Base-by-base conservation (phyloP, 1,139 yeast species). In the Saccharomyces hybrid region DNA sequence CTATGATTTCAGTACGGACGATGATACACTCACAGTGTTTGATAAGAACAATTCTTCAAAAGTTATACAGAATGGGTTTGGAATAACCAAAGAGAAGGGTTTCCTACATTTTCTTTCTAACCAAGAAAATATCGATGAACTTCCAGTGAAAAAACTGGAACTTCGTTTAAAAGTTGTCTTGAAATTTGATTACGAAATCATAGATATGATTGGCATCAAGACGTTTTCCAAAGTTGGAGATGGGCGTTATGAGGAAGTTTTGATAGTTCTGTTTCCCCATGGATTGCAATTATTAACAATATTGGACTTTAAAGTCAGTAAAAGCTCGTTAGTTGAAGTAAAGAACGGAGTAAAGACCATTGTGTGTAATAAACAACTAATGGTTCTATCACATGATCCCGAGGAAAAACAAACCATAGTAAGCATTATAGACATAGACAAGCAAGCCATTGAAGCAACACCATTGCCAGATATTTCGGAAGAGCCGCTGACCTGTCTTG, bases 11-110 rank as follows among this genome's bases (percentile, higher is more conserved):
- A 56, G 63, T 32, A 52, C 57, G 6, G 74, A 73, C 52, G 72
- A 70, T 49, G 82, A 78, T 56, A 58, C 75, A 4, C 62, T 78
- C 16, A 68, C 74, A 0, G 74, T 78, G 0, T 78, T 69, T 60
- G 73, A 74, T 44, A 69, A 63, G 44, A 61, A 56, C 16, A 72
- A 63, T 34, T 56, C 65, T 21, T 75, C 76, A 1, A 72, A 66
- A 54, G 57, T 78, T 9, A 65, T 79, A 24, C 83, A 79, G 59
- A 78, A 77, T 61, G 83, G 82, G 0, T 69, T 70, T 31, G 77
- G 78, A 1, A 58, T 73, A 24, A 66, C 67, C 34, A 70, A 65
- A 44, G 71, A 69, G 26, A 60, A 59, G 47, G 61, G 70, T 5
- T 64, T 73, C 52, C 64, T 74, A 42, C 69, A 68, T 47, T 59